Conservation (phyloP, 2,329 filamentous ascomycete species). For the Colletotrichum aenigma region DNA sequence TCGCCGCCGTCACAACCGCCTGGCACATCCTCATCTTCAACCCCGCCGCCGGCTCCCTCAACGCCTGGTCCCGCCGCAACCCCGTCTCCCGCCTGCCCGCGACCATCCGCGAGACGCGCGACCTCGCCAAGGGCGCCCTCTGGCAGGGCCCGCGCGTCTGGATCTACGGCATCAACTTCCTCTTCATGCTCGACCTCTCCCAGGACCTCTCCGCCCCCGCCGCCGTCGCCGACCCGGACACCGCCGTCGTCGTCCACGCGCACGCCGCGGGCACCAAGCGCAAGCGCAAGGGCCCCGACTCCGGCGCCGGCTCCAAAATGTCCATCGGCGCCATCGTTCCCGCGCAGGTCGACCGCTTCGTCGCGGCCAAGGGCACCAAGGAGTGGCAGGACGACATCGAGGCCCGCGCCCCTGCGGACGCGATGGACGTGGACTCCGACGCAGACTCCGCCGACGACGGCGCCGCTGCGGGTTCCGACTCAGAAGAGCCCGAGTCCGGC, state of each 20-base stretch:
- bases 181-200: slow-evolving; percentile 90
- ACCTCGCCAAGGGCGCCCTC: slow-evolving; percentile 81
- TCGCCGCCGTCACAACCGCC: slow-evolving; percentile 59
- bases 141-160: slow-evolving; percentile 84
- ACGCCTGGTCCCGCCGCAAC: slow-evolving; percentile 86
- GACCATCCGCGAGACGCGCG: slow-evolving; percentile 75
- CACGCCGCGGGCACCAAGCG: slow-evolving; percentile 49
- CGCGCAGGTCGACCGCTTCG: slow-evolving; percentile 37
- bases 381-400: slow-evolving; percentile 31
- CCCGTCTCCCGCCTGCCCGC: slow-evolving; percentile 75
- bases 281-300: slow-evolving; percentile 53
- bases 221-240: slow-evolving; percentile 19
- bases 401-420: slow-evolving; percentile 38
- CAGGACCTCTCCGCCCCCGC: slow-evolving; percentile 63
- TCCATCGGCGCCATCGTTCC: slow-evolving; percentile 48
- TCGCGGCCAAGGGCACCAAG: slow-evolving; percentile 41
- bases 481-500: slow-evolving; percentile 41
- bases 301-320: slow-evolving; percentile 60
- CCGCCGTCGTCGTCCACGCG: slow-evolving; percentile 20
- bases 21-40: slow-evolving; percentile 80
- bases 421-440: slow-evolving; percentile 29
- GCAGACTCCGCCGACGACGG: slow-evolving; percentile 39
- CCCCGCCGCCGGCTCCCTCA: slow-evolving; percentile 75
- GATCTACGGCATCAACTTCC: slow-evolving; percentile 84
- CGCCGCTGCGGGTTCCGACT: slow-evolving; percentile 7